phyloP scores from a whole-genome alignment of 164 flowering plant genomes.

The Magnolia kwangsiensis region DNA sequence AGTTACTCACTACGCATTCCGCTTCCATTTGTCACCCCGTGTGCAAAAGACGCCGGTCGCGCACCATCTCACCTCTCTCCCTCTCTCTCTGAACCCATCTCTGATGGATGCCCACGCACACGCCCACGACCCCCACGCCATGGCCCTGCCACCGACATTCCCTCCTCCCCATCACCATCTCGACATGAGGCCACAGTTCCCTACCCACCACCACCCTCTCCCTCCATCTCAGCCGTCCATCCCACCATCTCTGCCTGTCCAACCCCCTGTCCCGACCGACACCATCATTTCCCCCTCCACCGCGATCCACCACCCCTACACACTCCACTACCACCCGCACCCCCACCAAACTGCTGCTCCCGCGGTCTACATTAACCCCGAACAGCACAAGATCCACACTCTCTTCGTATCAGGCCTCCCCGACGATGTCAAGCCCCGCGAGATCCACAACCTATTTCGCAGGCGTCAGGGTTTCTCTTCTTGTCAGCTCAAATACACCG shows the following conservation, averaged over 20 bases:
- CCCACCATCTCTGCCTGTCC: background rate
- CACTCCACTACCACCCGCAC: background rate
- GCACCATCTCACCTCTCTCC: background rate
- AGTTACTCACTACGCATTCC: too few species aligned
- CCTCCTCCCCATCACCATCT: background rate
- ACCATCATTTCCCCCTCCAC: background rate
- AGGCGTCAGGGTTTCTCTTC: constrained; percentile 77
- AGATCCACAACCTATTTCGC: constrained; percentile 91
- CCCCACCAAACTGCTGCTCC: constrained; percentile 4
- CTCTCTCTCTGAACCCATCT: background rate
- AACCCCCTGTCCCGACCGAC: background rate
- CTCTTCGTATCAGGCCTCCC: constrained; percentile 87
- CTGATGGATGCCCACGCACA: background rate
- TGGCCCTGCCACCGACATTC: background rate
- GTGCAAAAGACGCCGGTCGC: too few species aligned
- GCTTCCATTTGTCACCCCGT: too few species aligned
- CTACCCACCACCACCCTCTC: background rate
- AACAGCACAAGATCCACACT: constrained; percentile 46
- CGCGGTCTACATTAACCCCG: background rate
- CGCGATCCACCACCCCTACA: constrained; percentile 1
- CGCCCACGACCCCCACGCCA: background rate
- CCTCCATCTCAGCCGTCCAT: constrained; percentile 2
- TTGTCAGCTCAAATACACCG: constrained; percentile 93
- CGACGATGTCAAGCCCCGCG: constrained; percentile 86
- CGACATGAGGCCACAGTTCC: background rate